A percentile compares a stretch with the other conserved stretches of the same genome.
Conservation (phyloP, 2,329 filamentous ascomycete species). For the Onygenales sp. region DNA sequence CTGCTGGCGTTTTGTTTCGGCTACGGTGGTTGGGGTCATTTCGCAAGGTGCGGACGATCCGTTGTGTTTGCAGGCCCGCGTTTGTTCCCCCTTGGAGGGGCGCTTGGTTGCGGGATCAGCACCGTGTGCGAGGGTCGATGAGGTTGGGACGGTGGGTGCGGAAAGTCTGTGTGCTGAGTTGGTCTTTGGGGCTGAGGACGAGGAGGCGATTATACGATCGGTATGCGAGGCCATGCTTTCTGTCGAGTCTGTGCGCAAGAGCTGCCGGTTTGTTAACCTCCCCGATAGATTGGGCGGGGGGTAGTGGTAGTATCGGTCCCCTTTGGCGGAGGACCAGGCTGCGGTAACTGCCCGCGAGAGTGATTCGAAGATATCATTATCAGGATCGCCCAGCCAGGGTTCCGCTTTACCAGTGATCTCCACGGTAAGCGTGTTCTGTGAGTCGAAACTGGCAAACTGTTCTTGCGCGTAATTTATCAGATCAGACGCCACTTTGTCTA, state of each 20-base stretch:
- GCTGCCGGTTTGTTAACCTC: conserved; percentile 12
- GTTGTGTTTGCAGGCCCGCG: not conserved
- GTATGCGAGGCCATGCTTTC: conserved; percentile 32
- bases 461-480: conserved; percentile 58
- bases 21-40: not conserved
- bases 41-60: not conserved
- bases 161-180: conserved; percentile 8
- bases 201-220: conserved; percentile 29
- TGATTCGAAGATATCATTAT: conserved; percentile 82
- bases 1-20: not conserved
- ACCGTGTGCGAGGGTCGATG: conserved; percentile 27
- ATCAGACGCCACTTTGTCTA: conserved; percentile 61
- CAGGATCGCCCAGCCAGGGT: conserved; percentile 88
- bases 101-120: not conserved
- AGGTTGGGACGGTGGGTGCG: conserved; percentile 22
- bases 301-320: conserved; percentile 24
- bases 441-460: conserved; percentile 65
- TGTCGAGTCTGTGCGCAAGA: conserved; percentile 26
- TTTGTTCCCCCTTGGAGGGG: not conserved
- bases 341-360: conserved; percentile 76
- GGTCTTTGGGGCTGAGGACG: conserved; percentile 8
- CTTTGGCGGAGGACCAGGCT: conserved; percentile 56
- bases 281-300: conserved; percentile 17
- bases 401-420: conserved; percentile 89
- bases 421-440: conserved; percentile 70